Base-by-base conservation (phyloP, 495 filamentous ascomycete species). In the Filosporella fistucella region DNA sequence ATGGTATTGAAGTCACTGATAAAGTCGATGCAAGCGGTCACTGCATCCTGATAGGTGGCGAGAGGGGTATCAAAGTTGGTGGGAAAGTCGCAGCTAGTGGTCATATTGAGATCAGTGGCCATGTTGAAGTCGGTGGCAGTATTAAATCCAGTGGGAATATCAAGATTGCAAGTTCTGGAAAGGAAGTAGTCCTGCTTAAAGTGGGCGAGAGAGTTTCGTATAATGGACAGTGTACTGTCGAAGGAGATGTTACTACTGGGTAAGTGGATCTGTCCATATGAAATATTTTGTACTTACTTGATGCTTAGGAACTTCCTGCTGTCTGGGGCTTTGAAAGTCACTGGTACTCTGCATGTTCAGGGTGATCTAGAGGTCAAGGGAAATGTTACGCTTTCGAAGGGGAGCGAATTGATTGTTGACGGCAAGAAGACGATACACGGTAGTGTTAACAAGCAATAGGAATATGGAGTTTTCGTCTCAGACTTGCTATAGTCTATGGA, bases 381-480 rank as follows among this genome's bases (percentile, higher is more conserved):
- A 6, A 26, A 26, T 2, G 45, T 54, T 0, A 41, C n/a, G 25
- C 12, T 57, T 12, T 24, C n/a, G 13, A 39, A 37, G 14, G 42
- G 55, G 5, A 34, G 40, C 9, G 20, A 50, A 2, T 34, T 57
- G 35, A 35, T 51, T 47, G 55, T 57, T n/a, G 46, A 54, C 22
- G 55, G 55, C 2, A 52, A 52, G 40, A 52, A 49, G 22, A 57
- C 44, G 2, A 49, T 57, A 23, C 49, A 57, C 38, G 54, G 54
- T 0, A 57, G 45, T 34, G 25, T 49, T 30, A 14, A 37, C n/a
- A 40, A 20, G 34, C 28, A 21, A 16, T 23, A 43, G 10, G 10
- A 21, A 38, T 38, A 21, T 7, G 13, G 35, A n/a, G n/a, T n/a
- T n/a, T n/a, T n/a, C n/a, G n/a, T n/a, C n/a, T n/a, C n/a, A n/a